Percentiles rank a stretch among this genome's conserved stretches.
Evolutionary conservation across 192 early-diverging fungal species (phyloP).

Genomic region (Oehlia diaphana): DNA sequence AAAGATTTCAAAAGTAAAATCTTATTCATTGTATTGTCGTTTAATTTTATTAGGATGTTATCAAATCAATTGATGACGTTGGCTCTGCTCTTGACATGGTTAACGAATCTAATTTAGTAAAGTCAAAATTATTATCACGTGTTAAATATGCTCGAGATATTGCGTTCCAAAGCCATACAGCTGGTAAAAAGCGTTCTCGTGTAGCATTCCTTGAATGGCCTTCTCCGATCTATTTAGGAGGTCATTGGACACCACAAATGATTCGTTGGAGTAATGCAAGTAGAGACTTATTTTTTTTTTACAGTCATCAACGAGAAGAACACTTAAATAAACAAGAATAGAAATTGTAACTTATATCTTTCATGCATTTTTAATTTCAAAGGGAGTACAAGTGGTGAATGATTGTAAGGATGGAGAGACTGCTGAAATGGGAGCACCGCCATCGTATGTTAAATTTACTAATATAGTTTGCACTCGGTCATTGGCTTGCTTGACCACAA

Average conservation of each 20-base stretch:
- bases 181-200: constrained; percentile 8
- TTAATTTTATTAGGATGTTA: constrained; percentile 37
- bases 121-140: constrained; percentile 33
- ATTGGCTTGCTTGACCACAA: no score
- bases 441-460: constrained; percentile 38
- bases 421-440: constrained; percentile 34
- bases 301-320: no score
- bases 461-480: no score
- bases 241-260: constrained; percentile 57
- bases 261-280: constrained; percentile 38
- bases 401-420: constrained; percentile 26
- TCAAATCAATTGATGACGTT: constrained; percentile 46
- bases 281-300: not conserved
- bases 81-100: constrained; percentile 40
- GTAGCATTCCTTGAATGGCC: constrained; percentile 55
- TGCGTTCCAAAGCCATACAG: constrained; percentile 15
- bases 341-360: no score
- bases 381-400: constrained; percentile 50
- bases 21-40: not conserved
- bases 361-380: not conserved
- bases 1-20: not conserved
- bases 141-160: constrained; percentile 39
- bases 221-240: constrained; percentile 51
- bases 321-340: no score
- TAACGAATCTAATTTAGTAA: constrained; percentile 34